Evolutionary conservation across 148 eudicot species (phyloP), one percentile per base, ranked within the genome.

Genomic region (Camellia sinensis): DNA sequence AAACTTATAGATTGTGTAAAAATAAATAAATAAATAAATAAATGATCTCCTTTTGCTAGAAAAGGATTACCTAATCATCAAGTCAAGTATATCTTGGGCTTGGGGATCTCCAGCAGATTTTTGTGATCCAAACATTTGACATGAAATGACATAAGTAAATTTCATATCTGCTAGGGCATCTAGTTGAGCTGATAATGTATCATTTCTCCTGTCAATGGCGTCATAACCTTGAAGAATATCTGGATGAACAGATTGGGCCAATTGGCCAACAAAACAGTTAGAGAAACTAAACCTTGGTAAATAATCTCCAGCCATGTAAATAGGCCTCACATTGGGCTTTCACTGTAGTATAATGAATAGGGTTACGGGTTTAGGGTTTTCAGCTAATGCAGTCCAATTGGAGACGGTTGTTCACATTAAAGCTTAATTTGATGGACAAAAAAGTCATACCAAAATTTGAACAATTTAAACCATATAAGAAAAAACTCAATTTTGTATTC

Each of bases 91-190:
- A 85, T 96, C 99, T 77, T 87, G 88, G 29, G 97, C 97, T 84
- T 90, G 95, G 43, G 95, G 94, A 87, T 96, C 94, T 59, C 99
- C 95, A 22, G 85, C 67, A 37, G 90, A 13, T 83, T 91, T 94
- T 67, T 92, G 97, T 45, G 90, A 44, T 80, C 99, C 98, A 84
- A 84, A 96, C 89, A 90, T 87, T 87, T 94, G 99, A 88, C 98
- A 96, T 12, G 99, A 89, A 75, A 96, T 74, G 29, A 96, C 90
- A 78, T 93, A 89, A 14, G 88, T 88, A 79, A 96, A 96, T 85
- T 96, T 96, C 91, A 93, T 83, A 89, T 95, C 98, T 62, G 90
- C 92, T 54, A 93, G 68, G 41, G 99, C 99, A 86, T 93, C 99
- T 76, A 92, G 86, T 81, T 93, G 97, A 74, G 97, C 98, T 82